Evolutionary conservation across 2,329 filamentous ascomycete species (phyloP).

Genomic region (Cytospora schulzeri): DNA sequence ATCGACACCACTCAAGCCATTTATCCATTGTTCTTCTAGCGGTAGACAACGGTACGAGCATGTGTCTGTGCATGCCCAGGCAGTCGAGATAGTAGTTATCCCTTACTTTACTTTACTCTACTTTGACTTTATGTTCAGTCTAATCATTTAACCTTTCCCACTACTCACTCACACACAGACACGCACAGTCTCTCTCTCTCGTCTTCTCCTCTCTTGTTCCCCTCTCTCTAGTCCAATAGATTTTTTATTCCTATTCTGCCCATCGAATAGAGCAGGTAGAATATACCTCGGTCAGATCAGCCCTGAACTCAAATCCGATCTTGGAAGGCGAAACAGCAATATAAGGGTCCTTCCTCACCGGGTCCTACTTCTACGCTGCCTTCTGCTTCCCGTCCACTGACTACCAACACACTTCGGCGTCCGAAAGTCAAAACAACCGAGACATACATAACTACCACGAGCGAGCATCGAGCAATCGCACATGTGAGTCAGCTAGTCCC

Average conservation of each 20-base stretch:
- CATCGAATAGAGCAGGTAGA: no score
- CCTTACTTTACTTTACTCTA: not conserved
- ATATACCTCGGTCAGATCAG: no score
- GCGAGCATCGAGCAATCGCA: conserved; percentile 1
- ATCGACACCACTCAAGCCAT: no score
- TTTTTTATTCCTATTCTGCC: no score
- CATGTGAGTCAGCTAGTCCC: conserved; percentile 15
- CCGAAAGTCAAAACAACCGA: conserved; percentile 14
- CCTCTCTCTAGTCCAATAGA: no score
- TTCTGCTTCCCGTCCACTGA: not conserved
- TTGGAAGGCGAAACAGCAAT: not conserved
- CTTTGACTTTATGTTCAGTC: no score
- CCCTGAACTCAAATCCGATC: not conserved
- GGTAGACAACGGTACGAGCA: not conserved
- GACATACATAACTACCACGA: not conserved
- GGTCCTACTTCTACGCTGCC: not conserved
- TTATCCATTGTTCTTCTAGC: no score
- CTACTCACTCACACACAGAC: not conserved
- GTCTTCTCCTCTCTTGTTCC: no score
- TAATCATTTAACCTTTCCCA: not conserved
- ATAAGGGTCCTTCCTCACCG: not conserved
- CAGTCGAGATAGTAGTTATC: not conserved
- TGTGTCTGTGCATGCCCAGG: not conserved
- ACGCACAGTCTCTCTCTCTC: no score
- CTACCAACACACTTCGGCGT: conserved; percentile 19